These are phyloP conservation scores for Sporisorium reilianum DNA, from an alignment of 1,284 basidiomycete genomes.

Conservation along the genomic window DNA sequence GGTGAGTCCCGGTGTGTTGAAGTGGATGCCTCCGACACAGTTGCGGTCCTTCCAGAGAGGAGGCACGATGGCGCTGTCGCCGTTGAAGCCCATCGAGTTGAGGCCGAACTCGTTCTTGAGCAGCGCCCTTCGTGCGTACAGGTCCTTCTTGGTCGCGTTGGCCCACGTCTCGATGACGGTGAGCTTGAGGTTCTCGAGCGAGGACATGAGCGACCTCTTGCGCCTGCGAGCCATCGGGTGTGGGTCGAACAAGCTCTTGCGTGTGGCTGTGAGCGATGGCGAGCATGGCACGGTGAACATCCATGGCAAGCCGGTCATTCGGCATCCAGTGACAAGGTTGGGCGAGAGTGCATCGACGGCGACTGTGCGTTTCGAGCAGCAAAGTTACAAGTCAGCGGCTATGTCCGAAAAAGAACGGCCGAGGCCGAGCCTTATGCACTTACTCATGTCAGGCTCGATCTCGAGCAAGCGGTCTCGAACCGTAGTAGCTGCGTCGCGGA, in stretches of 20 bases:
- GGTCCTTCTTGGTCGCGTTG: constrained; percentile 35
- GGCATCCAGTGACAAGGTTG: constrained; percentile 51
- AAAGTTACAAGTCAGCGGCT: neutral
- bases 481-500: constrained; percentile 34
- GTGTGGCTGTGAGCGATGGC: constrained; percentile 40
- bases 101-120: constrained; percentile 38
- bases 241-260: constrained; percentile 34
- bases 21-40: constrained; percentile 45
- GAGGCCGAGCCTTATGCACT: neutral
- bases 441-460: constrained; percentile 52
- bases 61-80: constrained; percentile 35
- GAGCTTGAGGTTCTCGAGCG: constrained; percentile 41
- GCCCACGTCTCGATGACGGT: constrained; percentile 30
- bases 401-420: neutral
- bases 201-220: constrained; percentile 14
- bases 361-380: constrained; percentile 12
- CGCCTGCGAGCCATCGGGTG: constrained; percentile 52
- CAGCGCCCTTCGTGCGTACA: constrained; percentile 24
- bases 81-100: constrained; percentile 41
- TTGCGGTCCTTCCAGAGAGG: constrained; percentile 43
- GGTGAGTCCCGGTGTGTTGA: constrained; percentile 31
- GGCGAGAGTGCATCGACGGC: constrained; percentile 59
- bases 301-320: constrained; percentile 52
- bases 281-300: constrained; percentile 54
- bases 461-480: constrained; percentile 42